Conservation (phyloP, 768 basidiomycete species). For the Russula lepida region DNA sequence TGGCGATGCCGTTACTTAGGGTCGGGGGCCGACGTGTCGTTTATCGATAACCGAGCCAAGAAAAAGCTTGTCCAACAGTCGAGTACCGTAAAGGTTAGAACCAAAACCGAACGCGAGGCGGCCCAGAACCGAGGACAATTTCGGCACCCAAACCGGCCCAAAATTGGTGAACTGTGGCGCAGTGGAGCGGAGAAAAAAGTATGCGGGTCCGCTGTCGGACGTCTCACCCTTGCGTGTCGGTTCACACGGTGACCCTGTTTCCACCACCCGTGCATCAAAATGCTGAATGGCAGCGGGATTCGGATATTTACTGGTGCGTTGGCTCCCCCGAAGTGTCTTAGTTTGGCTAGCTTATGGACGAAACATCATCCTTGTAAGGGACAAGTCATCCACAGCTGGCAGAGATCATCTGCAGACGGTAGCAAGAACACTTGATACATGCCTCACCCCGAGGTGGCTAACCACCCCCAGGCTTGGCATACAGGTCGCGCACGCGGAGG, state of each 20-base stretch:
- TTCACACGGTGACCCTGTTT: constrained; percentile 21
- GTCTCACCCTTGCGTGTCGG: constrained; percentile 2
- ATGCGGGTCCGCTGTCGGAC: not conserved
- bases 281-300: constrained; percentile 51
- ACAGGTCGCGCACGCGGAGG: constrained; percentile 77
- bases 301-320: constrained; percentile 50
- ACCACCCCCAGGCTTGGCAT: constrained; percentile 66
- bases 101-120: too few species aligned
- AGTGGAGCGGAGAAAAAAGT: not conserved
- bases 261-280: constrained; percentile 23
- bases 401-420: constrained; percentile 89
- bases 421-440: constrained; percentile 23
- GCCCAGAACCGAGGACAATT: not conserved
- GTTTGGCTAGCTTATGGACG: not conserved
- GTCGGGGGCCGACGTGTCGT: not conserved
- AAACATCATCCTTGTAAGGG: constrained; percentile 39
- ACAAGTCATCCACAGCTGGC: constrained; percentile 95
- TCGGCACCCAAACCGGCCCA: not conserved
- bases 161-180: constrained; percentile 5
- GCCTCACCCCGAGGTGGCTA: not conserved
- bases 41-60: too few species aligned
- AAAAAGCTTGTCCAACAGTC: too few species aligned
- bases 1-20: not conserved
- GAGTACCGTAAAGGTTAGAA: too few species aligned
- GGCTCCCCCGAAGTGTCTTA: not conserved